Conservation (phyloP, 2,329 filamentous ascomycete genomes). For the Penicillium palitans region DNA sequence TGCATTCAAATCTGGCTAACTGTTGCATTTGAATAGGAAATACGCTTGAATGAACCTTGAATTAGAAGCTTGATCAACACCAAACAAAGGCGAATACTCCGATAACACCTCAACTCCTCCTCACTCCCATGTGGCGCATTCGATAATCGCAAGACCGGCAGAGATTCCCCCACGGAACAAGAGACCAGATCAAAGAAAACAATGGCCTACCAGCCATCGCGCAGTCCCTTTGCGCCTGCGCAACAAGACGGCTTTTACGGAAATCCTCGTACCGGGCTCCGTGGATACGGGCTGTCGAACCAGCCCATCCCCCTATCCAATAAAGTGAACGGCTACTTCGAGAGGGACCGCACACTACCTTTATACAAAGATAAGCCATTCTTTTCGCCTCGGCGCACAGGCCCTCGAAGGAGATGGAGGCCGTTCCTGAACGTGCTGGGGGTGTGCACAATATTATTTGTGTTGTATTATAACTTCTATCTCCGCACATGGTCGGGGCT, state of each 20-base stretch:
- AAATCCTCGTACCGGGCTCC: slow-evolving; percentile 36
- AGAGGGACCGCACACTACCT: slow-evolving; percentile 66
- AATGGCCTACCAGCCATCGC: slow-evolving; percentile 60
- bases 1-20: not conserved
- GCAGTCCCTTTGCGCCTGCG: slow-evolving; percentile 28
- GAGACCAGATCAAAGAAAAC: slow-evolving; percentile 7
- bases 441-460: slow-evolving; percentile 54
- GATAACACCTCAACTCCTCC: not conserved
- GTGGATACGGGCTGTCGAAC: slow-evolving; percentile 40
- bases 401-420: slow-evolving; percentile 61
- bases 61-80: not conserved
- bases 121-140: slow-evolving; percentile 15
- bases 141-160: slow-evolving; percentile 10
- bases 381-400: slow-evolving; percentile 53
- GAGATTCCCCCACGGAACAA: not conserved
- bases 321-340: slow-evolving; percentile 65
- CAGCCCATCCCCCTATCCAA: slow-evolving; percentile 56
- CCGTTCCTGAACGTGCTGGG: slow-evolving; percentile 61
- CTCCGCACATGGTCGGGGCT: slow-evolving; percentile 17
- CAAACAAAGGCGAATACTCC: not conserved
- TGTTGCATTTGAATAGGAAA: not conserved
- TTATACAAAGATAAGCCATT: slow-evolving; percentile 99
- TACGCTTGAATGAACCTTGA: not conserved
- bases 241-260: slow-evolving; percentile 30
- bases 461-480: slow-evolving; percentile 63